Evolutionary conservation across 371 early-diverging fungal genomes (phyloP).

Genomic region (Funneliformis caledonium): DNA sequence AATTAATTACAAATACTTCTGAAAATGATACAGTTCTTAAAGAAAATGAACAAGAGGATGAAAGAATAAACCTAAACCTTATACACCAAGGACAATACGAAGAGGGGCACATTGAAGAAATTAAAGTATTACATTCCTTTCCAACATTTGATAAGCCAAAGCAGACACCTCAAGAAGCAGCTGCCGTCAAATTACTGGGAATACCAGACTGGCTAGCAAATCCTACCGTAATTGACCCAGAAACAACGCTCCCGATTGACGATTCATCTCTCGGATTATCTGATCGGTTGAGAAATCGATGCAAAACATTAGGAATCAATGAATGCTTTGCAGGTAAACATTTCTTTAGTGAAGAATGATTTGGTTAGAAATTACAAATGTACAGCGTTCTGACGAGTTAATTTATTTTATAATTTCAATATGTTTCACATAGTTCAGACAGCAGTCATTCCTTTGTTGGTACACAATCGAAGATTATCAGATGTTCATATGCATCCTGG

Average conservation of each 20-base stretch:
- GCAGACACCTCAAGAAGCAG: conserved; percentile 32
- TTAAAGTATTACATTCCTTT: conserved; percentile 22
- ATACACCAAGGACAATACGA: background rate
- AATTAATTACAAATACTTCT: background rate
- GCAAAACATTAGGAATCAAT: conserved; percentile 65
- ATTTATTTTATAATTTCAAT: background rate
- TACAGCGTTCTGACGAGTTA: background rate
- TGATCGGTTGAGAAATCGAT: conserved; percentile 60
- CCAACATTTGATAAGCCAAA: conserved; percentile 18
- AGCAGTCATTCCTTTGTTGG: conserved; percentile 83
- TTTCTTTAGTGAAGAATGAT: background rate
- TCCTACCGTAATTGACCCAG: conserved; percentile 74
- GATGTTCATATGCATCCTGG: conserved; percentile 44
- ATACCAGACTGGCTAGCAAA: conserved; percentile 87
- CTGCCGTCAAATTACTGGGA: conserved; percentile 56
- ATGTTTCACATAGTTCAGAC: conserved; percentile 68
- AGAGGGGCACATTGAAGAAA: background rate
- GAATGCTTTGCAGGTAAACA: conserved; percentile 77
- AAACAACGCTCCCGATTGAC: conserved; percentile 51
- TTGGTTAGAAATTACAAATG: background rate
- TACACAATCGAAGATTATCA: conserved; percentile 58
- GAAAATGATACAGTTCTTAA: background rate
- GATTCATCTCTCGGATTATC: conserved; percentile 65
- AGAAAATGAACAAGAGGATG: background rate
- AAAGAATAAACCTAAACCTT: background rate